Evolutionary conservation across 2,329 filamentous ascomycete genomes (phyloP).

Genomic region (Camillea tinctor): DNA sequence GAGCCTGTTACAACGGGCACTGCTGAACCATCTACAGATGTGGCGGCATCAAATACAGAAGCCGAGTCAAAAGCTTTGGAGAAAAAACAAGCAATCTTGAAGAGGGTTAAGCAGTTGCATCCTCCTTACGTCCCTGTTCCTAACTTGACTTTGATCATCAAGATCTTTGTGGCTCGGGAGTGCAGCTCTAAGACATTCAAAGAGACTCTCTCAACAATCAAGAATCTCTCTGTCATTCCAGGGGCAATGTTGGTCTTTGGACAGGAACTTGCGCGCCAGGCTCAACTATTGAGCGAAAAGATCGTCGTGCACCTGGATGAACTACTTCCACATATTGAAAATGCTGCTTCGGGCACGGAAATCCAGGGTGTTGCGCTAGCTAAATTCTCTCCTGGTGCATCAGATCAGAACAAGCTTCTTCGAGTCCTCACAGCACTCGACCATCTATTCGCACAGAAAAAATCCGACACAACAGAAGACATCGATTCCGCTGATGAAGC

Average conservation of each 20-base stretch:
- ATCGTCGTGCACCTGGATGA: constrained; percentile 84
- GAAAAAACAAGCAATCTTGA: constrained; percentile 42
- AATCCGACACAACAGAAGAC: constrained; percentile 44
- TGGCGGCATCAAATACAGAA: constrained; percentile 28
- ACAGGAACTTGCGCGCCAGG: constrained; percentile 86
- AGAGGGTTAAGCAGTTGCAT: constrained; percentile 61
- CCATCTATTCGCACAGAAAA: constrained; percentile 84
- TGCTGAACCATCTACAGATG: constrained; percentile 21
- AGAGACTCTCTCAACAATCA: constrained; percentile 97
- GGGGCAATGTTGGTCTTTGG: constrained; percentile 88
- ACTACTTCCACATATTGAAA: constrained; percentile 80
- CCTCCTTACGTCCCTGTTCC: constrained; percentile 84
- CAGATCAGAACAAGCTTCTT: constrained; percentile 93
- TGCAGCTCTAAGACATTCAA: constrained; percentile 98
- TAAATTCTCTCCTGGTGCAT: constrained; percentile 94
- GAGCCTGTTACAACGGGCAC: constrained; percentile 12
- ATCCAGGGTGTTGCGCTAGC: constrained; percentile 91
- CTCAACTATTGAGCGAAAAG: constrained; percentile 77
- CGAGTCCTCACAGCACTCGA: constrained; percentile 91
- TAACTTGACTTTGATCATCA: constrained; percentile 91
- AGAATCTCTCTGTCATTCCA: constrained; percentile 91
- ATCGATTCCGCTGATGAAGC: constrained; percentile 52
- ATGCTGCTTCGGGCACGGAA: constrained; percentile 85
- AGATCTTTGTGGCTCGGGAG: constrained; percentile 92
- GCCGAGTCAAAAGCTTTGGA: constrained; percentile 39